These are phyloP conservation scores for Myriosclerotinia scirpicola DNA, from an alignment of 2,329 filamentous ascomycete genomes.

Conservation along the genomic window DNA sequence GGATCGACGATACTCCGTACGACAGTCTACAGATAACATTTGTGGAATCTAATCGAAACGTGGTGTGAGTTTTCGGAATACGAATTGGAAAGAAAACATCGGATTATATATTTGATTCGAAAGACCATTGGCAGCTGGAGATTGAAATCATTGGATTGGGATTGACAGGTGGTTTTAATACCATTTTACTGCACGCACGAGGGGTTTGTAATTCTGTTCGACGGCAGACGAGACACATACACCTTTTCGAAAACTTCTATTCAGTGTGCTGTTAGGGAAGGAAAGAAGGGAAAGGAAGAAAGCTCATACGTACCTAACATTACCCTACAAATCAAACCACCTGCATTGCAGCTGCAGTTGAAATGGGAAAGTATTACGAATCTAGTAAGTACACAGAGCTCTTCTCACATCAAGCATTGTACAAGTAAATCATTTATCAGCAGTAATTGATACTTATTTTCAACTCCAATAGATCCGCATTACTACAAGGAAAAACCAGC, in stretches of 20 bases:
- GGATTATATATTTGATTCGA: not conserved
- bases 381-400: constrained; percentile 13
- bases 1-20: not conserved
- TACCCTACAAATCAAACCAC: not conserved
- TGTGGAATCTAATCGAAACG: not conserved
- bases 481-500: constrained; percentile 25
- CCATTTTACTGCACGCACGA: not conserved
- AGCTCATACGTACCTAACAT: not conserved
- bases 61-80: constrained; percentile 1
- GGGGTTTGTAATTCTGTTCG: not conserved
- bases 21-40: not conserved
- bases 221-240: not conserved
- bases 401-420: not conserved
- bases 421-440: not conserved
- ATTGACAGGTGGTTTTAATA: constrained; percentile 2
- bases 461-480: constrained; percentile 22
- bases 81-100: not conserved
- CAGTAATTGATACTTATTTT: constrained; percentile 5
- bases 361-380: constrained; percentile 23
- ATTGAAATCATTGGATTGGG: not conserved
- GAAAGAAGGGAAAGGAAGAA: not conserved
- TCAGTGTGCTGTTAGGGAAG: not conserved
- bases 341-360: not conserved
- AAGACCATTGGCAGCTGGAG: not conserved
- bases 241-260: not conserved